Evolutionary conservation across 345 rosid genomes (phyloP).

Genomic region (Camelina neglecta): DNA sequence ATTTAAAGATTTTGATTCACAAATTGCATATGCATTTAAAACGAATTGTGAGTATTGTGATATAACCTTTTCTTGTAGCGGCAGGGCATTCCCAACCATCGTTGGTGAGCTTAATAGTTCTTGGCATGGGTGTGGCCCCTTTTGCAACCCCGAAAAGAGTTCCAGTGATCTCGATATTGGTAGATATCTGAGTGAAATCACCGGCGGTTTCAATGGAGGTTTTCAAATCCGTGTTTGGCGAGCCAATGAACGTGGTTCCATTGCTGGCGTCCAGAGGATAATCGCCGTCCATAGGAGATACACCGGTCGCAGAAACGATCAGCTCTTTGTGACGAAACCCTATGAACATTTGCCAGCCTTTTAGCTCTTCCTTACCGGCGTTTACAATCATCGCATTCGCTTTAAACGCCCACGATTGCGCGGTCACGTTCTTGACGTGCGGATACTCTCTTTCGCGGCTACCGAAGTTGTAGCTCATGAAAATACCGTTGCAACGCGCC

Average conservation of each 20-base stretch:
- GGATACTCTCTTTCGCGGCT: constrained; percentile 69
- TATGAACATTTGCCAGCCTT: constrained; percentile 73
- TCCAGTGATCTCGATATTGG: constrained; percentile 62
- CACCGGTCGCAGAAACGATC: constrained; percentile 65
- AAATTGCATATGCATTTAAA: neutral
- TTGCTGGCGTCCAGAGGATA: constrained; percentile 69
- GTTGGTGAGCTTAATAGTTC: constrained; percentile 59
- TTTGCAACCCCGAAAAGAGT: constrained; percentile 72
- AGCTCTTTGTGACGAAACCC: constrained; percentile 80
- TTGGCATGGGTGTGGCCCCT: constrained; percentile 72
- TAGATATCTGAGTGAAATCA: constrained; percentile 68
- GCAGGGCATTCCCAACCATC: constrained; percentile 75
- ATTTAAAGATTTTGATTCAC: neutral
- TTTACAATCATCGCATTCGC: constrained; percentile 65
- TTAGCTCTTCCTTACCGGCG: constrained; percentile 63
- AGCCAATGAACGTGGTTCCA: constrained; percentile 73
- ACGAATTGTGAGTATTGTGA: constrained; percentile 19
- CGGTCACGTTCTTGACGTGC: constrained; percentile 66
- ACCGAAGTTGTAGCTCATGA: constrained; percentile 61
- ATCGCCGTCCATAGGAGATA: constrained; percentile 57
- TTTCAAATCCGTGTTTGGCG: constrained; percentile 60
- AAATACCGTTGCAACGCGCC: constrained; percentile 71
- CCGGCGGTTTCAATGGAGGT: constrained; percentile 87
- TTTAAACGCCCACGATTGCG: constrained; percentile 91
- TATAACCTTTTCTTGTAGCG: constrained; percentile 53